Percentiles rank a stretch among this genome's conserved stretches.
phyloP scores from a whole-genome alignment of 352 stramenopile genomes.

The Thraustotheca clavata region DNA sequence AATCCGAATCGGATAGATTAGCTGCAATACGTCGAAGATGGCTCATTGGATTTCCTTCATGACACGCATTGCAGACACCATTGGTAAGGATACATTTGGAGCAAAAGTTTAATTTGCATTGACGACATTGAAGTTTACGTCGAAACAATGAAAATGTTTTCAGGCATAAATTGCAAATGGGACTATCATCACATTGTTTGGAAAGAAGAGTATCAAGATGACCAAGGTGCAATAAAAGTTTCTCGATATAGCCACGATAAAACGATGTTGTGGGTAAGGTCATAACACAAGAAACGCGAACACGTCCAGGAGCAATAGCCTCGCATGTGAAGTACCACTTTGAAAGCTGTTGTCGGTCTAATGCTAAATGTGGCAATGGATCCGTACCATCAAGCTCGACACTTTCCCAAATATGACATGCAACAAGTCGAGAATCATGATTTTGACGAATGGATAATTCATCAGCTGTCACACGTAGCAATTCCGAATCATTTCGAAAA shows the following conservation, averaged over 20 bases:
- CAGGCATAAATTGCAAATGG: slow-evolving; percentile 2
- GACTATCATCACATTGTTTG: not conserved
- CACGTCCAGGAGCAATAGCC: not conserved
- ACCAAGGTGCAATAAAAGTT: not conserved
- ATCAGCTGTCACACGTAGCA: not conserved
- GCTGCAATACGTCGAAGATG: not conserved
- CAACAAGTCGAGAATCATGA: not conserved
- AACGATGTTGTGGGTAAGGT: not conserved
- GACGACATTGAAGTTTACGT: not conserved
- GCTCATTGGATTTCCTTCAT: slow-evolving; percentile 1
- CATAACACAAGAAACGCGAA: not conserved
- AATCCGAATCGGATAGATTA: slow-evolving; percentile 3
- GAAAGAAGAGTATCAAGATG: not conserved
- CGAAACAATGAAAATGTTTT: slow-evolving; percentile 8
- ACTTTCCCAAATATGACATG: slow-evolving; percentile 12
- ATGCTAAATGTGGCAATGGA: not conserved
- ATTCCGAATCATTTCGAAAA: not conserved
- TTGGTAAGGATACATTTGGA: slow-evolving; percentile 6
- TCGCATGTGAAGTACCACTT: slow-evolving; percentile 1
- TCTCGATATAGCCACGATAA: not conserved
- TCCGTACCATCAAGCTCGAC: not conserved
- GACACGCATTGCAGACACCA: not conserved
- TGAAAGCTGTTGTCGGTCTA: not conserved
- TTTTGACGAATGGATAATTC: not conserved
- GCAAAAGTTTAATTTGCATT: slow-evolving; percentile 13